These are phyloP conservation scores for Ascochyta rabiei DNA, from an alignment of 2,329 filamentous ascomycete genomes.

Conservation along the genomic window DNA sequence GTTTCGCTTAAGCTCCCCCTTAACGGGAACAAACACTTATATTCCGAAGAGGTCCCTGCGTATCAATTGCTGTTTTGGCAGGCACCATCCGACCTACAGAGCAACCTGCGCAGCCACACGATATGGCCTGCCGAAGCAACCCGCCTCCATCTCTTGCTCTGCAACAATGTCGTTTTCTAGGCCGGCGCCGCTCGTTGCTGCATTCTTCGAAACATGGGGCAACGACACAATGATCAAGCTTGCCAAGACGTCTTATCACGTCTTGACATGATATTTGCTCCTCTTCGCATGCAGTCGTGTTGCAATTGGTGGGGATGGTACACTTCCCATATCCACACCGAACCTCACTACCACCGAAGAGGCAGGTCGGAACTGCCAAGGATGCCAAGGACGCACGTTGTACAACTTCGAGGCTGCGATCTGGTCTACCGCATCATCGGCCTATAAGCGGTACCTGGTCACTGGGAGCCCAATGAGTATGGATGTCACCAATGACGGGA, in stretches of 20 bases:
- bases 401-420: slow-evolving; percentile 12
- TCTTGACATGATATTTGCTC: slow-evolving; percentile 29
- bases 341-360: slow-evolving; percentile 18
- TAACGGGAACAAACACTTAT: background rate
- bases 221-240: slow-evolving; percentile 19
- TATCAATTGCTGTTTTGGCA: background rate
- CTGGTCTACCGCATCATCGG: slow-evolving; percentile 18
- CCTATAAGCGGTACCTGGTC: slow-evolving; percentile 18
- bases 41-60: background rate
- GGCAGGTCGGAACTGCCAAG: slow-evolving; percentile 27
- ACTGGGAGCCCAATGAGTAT: slow-evolving; percentile 7
- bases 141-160: background rate
- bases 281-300: slow-evolving; percentile 16
- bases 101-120: too few relatives aligned
- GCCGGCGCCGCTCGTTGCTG: slow-evolving; percentile 11
- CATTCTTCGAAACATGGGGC: slow-evolving; percentile 16
- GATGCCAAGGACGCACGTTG: slow-evolving; percentile 13
- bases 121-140: background rate
- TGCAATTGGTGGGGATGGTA: slow-evolving; percentile 20
- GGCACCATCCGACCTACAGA: too few relatives aligned
- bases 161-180: background rate
- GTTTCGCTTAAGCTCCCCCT: background rate
- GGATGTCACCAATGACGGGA: slow-evolving; percentile 2
- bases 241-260: slow-evolving; percentile 36
- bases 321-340: slow-evolving; percentile 13